Evolutionary conservation across 805 yeast species (phyloP), one percentile per base, ranked within the genome.

Genomic region (Starmerella bombi): DNA sequence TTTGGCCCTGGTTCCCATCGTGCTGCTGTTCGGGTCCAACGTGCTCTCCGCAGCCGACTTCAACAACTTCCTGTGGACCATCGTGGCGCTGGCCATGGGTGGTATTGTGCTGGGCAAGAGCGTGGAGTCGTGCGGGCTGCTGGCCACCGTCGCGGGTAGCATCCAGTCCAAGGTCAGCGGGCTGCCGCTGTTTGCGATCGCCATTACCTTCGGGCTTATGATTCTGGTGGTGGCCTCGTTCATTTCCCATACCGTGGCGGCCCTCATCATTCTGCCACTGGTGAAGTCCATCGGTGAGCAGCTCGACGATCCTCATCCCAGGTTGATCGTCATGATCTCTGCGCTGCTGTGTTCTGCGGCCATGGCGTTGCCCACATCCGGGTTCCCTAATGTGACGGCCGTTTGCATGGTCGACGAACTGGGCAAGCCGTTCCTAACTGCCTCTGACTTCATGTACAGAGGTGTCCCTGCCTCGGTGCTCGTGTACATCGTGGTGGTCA

Each of bases 351-450:
- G 96, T 54, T 88, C 97, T 0, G 77, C 81, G 28, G 98, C 97
- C 2, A 91, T 91, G 97, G 97, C 95, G 1, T 65, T 91, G 40
- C 97, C 98, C 22, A 91, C 97, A 0, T 81, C 94, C 2, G 97
- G 98, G 0, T 88, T 91, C 67, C 98, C 98, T 4, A 91, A 91
- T 54, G 95, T 91, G 27, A 85, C 97, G 0, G 98, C 97, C 0
- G 84, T 91, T 46, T 85, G 96, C 43, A 75, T 85, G 75, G 77
- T 86, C 5, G 94, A 91, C 59, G 94, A 83, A 53, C 71, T 86
- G 32, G 97, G 97, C 8, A 78, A 79, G 41, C 84, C 93, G 16
- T 91, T 91, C 56, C 64, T 91, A 52, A 79, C 85, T 0, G 97
- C 86, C 14, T 71, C 75, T 14, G 80, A 81, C 25, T 91, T 91